Evolutionary conservation across 2,329 filamentous ascomycete genomes (phyloP).

Genomic region (Clarireedia sp.): DNA sequence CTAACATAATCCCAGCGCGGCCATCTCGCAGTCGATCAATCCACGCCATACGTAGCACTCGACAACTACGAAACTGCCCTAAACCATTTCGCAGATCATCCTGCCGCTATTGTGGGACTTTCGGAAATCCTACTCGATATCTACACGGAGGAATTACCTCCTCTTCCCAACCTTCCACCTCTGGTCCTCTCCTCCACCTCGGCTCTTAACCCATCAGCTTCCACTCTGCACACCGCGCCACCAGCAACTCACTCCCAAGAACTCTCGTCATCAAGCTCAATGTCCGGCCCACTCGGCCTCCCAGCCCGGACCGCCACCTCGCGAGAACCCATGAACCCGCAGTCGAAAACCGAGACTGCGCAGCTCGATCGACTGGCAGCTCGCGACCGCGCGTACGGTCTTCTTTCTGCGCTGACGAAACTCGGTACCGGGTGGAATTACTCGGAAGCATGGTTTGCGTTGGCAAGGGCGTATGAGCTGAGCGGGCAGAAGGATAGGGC

Average conservation of each 20-base stretch:
- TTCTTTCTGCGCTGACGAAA: slow-evolving; percentile 77
- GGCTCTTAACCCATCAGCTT: slow-evolving; percentile 19
- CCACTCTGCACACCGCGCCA: slow-evolving; percentile 16
- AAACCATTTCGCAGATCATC: slow-evolving; percentile 70
- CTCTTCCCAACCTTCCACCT: slow-evolving; percentile 39
- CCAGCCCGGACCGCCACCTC: slow-evolving; percentile 16
- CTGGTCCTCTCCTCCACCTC: slow-evolving; percentile 24
- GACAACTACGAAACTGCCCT: slow-evolving; percentile 76
- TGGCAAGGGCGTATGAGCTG: slow-evolving; percentile 82
- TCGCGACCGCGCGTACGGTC: slow-evolving; percentile 77
- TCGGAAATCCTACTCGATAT: slow-evolving; percentile 82
- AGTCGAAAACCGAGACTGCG: slow-evolving; percentile 16
- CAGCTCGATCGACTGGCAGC: slow-evolving; percentile 69
- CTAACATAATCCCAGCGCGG: slow-evolving; percentile 29
- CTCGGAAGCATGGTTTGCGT: slow-evolving; percentile 85
- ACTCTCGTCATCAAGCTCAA: slow-evolving; percentile 7
- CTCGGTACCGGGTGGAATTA: slow-evolving; percentile 83
- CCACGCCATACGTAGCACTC: slow-evolving; percentile 57
- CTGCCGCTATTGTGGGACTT: slow-evolving; percentile 70
- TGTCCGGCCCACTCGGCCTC: slow-evolving; percentile 25
- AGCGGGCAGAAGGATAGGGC: slow-evolving; percentile 80
- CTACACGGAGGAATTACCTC: slow-evolving; percentile 61
- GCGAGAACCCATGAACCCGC: slow-evolving; percentile 6
- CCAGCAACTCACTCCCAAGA: slow-evolving; percentile 13
- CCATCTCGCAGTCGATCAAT: slow-evolving; percentile 23